Conservation (phyloP, 1,284 basidiomycete species). For the Exobasidium cylindrosporum region DNA sequence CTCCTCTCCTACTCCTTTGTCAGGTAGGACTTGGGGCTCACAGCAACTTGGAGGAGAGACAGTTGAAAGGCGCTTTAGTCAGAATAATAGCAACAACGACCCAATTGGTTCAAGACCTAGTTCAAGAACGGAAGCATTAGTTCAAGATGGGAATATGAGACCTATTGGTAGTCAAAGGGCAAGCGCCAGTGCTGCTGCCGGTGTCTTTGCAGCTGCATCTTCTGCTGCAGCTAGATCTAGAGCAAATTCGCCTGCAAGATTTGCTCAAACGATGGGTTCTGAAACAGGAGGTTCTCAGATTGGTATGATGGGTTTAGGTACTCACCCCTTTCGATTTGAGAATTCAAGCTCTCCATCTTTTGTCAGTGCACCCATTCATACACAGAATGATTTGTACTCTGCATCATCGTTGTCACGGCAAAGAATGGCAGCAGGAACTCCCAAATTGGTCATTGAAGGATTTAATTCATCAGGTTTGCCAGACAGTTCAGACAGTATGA, state of each 20-base stretch:
- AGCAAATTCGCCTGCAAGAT: constrained; percentile 4
- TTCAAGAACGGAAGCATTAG: neutral
- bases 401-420: neutral
- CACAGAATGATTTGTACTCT: neutral
- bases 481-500: neutral
- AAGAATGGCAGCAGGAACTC: neutral
- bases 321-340: neutral
- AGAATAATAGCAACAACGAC: constrained; percentile 1
- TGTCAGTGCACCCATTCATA: neutral
- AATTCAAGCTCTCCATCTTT: constrained; percentile 4
- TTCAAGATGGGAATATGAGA: neutral
- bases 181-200: constrained; percentile 1
- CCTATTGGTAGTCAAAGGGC: constrained; percentile 5
- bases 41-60: constrained; percentile 1
- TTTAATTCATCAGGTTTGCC: neutral
- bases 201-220: constrained; percentile 4
- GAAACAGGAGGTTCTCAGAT: neutral
- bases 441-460: constrained; percentile 11
- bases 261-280: neutral
- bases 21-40: neutral
- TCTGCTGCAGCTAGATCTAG: constrained; percentile 9
- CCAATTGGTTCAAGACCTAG: constrained; percentile 9
- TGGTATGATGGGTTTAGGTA: constrained; percentile 7
- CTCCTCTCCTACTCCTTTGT: neutral
- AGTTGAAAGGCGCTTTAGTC: neutral